Conservation (phyloP, 768 basidiomycete species). For the Naematelia aurantialba region DNA sequence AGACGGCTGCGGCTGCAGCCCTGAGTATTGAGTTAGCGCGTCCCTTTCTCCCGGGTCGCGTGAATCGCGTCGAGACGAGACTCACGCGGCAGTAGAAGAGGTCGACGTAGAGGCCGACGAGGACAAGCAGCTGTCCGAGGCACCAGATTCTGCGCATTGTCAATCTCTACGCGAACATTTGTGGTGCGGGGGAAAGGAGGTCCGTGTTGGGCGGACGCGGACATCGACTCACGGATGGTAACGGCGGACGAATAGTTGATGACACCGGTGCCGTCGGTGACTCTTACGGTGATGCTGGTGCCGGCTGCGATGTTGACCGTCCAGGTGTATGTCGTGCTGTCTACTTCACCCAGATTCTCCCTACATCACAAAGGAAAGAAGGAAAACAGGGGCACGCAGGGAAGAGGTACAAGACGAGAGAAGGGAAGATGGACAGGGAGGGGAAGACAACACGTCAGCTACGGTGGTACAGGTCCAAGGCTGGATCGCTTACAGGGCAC, state of each 20-base stretch:
- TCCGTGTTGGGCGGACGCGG: slow-evolving; percentile 35
- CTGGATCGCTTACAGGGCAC: slow-evolving; percentile 25
- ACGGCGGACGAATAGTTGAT: slow-evolving; percentile 26
- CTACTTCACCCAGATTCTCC: slow-evolving; percentile 28
- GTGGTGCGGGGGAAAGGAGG: slow-evolving; percentile 28
- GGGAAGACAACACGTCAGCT: background rate
- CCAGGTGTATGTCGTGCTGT: slow-evolving; percentile 35
- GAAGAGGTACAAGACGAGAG: slow-evolving; percentile 3
- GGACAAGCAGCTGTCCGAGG: background rate
- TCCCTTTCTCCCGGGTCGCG: too few relatives aligned
- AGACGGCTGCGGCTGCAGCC: slow-evolving; percentile 8
- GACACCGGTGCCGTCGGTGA: slow-evolving; percentile 62
- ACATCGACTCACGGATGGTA: slow-evolving; percentile 21
- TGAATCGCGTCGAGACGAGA: background rate
- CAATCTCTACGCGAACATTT: slow-evolving; percentile 17
- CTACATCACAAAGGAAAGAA: slow-evolving; percentile 4
- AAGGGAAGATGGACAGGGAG: background rate
- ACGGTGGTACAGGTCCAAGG: background rate
- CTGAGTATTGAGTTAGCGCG: slow-evolving; percentile 1
- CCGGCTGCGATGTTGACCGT: slow-evolving; percentile 38
- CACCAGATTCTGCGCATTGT: background rate
- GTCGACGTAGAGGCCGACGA: background rate
- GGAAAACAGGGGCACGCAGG: slow-evolving; percentile 15
- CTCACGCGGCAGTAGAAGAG: background rate
- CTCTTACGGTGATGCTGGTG: slow-evolving; percentile 57